Evolutionary conservation across 78 protist genomes (phyloP).

Genomic region (Fonticula alba): DNA sequence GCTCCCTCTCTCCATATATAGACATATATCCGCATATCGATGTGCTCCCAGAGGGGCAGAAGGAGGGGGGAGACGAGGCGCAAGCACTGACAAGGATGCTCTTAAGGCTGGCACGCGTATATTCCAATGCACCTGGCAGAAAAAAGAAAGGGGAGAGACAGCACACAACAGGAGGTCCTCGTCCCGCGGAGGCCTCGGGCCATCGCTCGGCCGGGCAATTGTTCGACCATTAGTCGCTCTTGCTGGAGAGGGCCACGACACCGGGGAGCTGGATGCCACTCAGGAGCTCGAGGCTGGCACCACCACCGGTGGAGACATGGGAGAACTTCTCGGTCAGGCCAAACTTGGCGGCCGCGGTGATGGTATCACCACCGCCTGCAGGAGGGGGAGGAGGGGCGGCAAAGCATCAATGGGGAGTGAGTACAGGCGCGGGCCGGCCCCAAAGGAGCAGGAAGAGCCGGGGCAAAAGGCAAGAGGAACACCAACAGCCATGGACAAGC

Average conservation of each 20-base stretch:
- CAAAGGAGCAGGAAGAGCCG: no score
- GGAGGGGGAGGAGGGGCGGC: no score
- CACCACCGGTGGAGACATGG: constrained; percentile 97
- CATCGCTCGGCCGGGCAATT: no score
- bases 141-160: not conserved
- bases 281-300: constrained; percentile 96
- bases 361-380: constrained; percentile 96
- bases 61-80: not conserved
- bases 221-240: no score
- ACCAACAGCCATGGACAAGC: no score
- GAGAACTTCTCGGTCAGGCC: constrained; percentile 61
- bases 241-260: constrained; percentile 7
- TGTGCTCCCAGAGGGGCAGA: no score
- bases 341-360: constrained; percentile 63
- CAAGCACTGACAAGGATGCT: not conserved
- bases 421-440: no score
- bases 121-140: not conserved
- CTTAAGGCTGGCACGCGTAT: not conserved
- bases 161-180: not conserved
- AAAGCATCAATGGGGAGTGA: no score
- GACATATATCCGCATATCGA: no score
- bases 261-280: constrained; percentile 17
- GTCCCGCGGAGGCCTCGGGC: no score
- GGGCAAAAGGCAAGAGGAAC: no score
- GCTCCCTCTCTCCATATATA: no score